Evolutionary conservation across 2,329 filamentous ascomycete genomes (phyloP).

Genomic region (Alternaria dauci): DNA sequence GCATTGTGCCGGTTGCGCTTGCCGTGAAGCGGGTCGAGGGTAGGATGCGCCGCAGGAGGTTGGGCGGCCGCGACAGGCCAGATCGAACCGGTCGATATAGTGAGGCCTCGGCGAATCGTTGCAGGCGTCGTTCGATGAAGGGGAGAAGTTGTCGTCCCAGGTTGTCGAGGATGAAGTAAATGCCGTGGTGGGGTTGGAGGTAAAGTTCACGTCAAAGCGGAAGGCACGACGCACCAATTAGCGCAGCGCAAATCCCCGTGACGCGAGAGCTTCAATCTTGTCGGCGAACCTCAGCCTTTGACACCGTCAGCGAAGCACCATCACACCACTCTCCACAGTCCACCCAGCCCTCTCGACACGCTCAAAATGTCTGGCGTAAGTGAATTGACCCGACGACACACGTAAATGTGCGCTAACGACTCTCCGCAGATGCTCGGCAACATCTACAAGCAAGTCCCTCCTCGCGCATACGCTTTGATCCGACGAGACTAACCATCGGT

Average conservation of each 20-base stretch:
- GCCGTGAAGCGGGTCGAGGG: neutral
- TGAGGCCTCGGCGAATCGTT: neutral
- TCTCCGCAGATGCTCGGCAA: constrained; percentile 58
- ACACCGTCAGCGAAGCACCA: constrained; percentile 37
- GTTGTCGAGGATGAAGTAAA: neutral
- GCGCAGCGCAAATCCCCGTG: constrained; percentile 28
- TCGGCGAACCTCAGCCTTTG: constrained; percentile 29
- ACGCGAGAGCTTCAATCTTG: constrained; percentile 35
- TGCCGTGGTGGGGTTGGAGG: constrained; percentile 19
- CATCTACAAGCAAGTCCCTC: constrained; percentile 62
- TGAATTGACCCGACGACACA: constrained; percentile 36
- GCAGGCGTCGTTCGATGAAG: neutral
- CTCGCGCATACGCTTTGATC: constrained; percentile 23
- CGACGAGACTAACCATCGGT: constrained; percentile 40
- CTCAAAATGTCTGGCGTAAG: constrained; percentile 69
- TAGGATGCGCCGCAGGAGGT: constrained; percentile 8
- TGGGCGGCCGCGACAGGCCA: constrained; percentile 1
- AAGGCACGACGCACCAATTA: constrained; percentile 39
- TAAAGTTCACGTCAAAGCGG: constrained; percentile 16
- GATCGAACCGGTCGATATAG: constrained; percentile 2
- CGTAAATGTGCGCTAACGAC: constrained; percentile 34
- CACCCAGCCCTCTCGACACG: constrained; percentile 29
- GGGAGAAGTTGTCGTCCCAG: neutral
- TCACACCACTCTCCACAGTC: constrained; percentile 34
- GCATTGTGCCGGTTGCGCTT: constrained; percentile 32